Evolutionary conservation across 2,329 filamentous ascomycete genomes (phyloP).

Genomic region (Ascomycota sp.): DNA sequence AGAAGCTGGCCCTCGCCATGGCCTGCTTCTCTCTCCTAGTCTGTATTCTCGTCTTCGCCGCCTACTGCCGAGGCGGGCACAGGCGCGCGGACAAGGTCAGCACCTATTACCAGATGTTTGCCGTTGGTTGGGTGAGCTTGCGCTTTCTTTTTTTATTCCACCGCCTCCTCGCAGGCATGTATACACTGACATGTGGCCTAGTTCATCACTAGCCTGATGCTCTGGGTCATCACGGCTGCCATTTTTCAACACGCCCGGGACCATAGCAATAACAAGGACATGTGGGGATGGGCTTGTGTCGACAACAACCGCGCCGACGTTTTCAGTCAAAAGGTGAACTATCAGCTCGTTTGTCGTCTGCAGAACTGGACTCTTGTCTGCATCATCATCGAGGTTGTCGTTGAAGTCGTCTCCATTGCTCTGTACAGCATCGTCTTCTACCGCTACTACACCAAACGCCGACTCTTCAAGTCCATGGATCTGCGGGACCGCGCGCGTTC

Average conservation of each 20-base stretch:
- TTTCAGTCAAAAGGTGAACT: conserved; percentile 63
- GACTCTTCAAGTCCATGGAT: conserved; percentile 91
- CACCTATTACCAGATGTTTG: conserved; percentile 88
- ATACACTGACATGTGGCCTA: conserved; percentile 1
- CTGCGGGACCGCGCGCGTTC: conserved; percentile 80
- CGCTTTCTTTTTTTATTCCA: neutral
- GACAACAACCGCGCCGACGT: conserved; percentile 61
- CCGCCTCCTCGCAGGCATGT: neutral
- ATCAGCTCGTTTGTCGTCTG: conserved; percentile 75
- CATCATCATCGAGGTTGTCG: conserved; percentile 86
- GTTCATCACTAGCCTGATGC: conserved; percentile 76
- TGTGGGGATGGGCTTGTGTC: conserved; percentile 97
- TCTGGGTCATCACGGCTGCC: conserved; percentile 76
- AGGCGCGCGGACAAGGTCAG: conserved; percentile 73
- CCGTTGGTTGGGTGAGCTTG: conserved; percentile 44
- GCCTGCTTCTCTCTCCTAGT: conserved; percentile 60
- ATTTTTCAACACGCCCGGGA: conserved; percentile 59
- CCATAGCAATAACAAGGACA: conserved; percentile 52
- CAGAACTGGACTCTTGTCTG: conserved; percentile 89
- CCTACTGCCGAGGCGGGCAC: conserved; percentile 78
- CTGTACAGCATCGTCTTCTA: conserved; percentile 94
- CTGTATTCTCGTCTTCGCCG: conserved; percentile 58
- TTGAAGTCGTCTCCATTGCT: conserved; percentile 74
- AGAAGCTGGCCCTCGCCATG: conserved; percentile 60
- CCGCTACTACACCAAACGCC: conserved; percentile 89